Evolutionary conservation across 768 basidiomycete genomes (phyloP).

Genomic region (Serendipita vermifera): DNA sequence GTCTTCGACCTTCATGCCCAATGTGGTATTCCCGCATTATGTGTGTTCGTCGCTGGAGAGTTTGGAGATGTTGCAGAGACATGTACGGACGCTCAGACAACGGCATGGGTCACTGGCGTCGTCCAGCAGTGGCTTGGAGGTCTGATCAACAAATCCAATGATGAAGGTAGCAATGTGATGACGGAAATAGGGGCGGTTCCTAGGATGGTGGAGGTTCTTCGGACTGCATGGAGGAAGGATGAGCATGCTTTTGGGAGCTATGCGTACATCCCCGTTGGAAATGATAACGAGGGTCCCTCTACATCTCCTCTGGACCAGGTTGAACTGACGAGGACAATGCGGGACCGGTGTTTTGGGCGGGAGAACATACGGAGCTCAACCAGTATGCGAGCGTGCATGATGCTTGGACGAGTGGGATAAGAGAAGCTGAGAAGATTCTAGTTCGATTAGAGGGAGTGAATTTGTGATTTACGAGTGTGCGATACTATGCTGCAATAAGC

Average conservation of each 20-base stretch:
- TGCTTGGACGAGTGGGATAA: conserved; percentile 25
- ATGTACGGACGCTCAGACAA: background rate
- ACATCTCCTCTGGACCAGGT: conserved; percentile 27
- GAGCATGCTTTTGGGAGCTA: conserved; percentile 7
- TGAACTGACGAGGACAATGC: conserved; percentile 23
- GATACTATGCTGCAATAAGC: too few species aligned
- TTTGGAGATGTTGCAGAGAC: background rate
- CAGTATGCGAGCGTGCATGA: conserved; percentile 27
- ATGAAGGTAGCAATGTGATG: conserved; percentile 11
- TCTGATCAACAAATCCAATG: conserved; percentile 6
- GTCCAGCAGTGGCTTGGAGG: background rate
- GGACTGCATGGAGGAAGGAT: conserved; percentile 9
- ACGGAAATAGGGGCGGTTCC: conserved; percentile 12
- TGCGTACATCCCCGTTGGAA: conserved; percentile 9
- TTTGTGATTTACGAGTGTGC: too few species aligned
- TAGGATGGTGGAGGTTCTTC: background rate
- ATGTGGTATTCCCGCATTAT: background rate
- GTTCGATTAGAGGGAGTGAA: conserved; percentile 3
- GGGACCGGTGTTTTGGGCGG: conserved; percentile 28
- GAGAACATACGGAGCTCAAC: conserved; percentile 31
- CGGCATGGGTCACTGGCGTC: background rate
- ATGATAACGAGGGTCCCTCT: background rate
- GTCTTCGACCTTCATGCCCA: conserved; percentile 2
- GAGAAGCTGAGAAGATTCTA: conserved; percentile 23
- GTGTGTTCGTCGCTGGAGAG: conserved; percentile 1